Percentiles rank a stretch among this genome's conserved stretches.
Evolutionary conservation across 2,329 filamentous ascomycete genomes (phyloP).

Genomic region (Colletotrichum sp.): DNA sequence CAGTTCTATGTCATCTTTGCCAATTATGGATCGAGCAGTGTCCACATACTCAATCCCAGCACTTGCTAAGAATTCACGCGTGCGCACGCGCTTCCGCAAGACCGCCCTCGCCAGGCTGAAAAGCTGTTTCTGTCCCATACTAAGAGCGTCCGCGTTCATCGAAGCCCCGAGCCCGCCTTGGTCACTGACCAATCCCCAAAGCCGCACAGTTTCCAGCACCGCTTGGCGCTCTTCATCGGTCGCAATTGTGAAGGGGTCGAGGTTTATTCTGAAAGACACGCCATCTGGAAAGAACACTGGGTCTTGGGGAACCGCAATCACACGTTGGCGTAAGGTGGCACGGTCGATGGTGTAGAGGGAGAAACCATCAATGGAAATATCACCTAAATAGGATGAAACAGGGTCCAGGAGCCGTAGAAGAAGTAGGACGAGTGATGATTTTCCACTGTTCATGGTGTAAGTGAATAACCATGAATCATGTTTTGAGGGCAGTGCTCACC

Average conservation of each 20-base stretch:
- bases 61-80: not conserved
- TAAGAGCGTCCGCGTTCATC: not conserved
- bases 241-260: constrained; percentile 42
- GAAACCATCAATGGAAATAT: constrained; percentile 42
- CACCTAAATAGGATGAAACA: constrained; percentile 14
- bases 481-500: not conserved
- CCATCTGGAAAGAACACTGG: constrained; percentile 51
- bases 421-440: constrained; percentile 45
- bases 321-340: constrained; percentile 43
- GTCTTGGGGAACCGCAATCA: constrained; percentile 60
- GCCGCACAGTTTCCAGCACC: constrained; percentile 24
- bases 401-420: constrained; percentile 48
- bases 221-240: constrained; percentile 36
- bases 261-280: constrained; percentile 41
- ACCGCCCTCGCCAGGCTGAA: constrained; percentile 11
- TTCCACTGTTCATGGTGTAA: constrained; percentile 36
- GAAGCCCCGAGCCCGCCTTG: not conserved
- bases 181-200: not conserved
- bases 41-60: not conserved
- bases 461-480: not conserved
- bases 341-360: constrained; percentile 43
- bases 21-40: not conserved
- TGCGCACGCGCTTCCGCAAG: not conserved
- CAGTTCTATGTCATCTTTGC: not conserved
- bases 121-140: constrained; percentile 14